Conservation (phyloP, 345 rosid genomes). For the Eucalyptus shirleyi region DNA sequence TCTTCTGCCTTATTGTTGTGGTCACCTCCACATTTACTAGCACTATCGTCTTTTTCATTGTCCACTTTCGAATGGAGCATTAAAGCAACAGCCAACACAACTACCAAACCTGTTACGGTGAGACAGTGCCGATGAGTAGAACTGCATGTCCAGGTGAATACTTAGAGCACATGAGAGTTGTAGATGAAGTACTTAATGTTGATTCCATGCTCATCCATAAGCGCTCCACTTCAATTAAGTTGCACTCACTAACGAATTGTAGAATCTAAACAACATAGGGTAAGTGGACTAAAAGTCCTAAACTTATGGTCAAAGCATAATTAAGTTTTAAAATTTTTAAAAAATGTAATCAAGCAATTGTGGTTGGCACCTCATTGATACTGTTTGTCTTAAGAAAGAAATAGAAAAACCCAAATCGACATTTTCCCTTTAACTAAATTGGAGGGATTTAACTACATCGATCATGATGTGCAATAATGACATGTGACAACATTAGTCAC, state of each 20-base stretch:
- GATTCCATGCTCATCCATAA: too few relatives aligned
- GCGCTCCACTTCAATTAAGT: not conserved
- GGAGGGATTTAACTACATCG: fast-evolving
- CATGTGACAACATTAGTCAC: fast-evolving
- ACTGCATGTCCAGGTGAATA: too few relatives aligned
- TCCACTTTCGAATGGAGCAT: fast-evolving
- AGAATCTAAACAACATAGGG: not conserved
- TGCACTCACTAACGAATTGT: not conserved
- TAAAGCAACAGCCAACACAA: too few relatives aligned
- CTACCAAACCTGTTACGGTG: too few relatives aligned
- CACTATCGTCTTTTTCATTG: too few relatives aligned
- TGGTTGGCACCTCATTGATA: fast-evolving
- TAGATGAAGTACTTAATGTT: too few relatives aligned
- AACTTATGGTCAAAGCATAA: not conserved
- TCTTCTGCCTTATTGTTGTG: too few relatives aligned
- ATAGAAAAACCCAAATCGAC: fast-evolving
- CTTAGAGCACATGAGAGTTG: too few relatives aligned
- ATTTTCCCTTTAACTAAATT: not conserved
- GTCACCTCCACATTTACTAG: too few relatives aligned
- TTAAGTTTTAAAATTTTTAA: not conserved
- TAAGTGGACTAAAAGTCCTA: not conserved
- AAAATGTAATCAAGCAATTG: fast-evolving
- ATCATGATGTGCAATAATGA: fast-evolving
- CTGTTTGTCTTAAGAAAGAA: not conserved
- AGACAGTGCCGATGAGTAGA: too few relatives aligned